Evolutionary conservation across 176 grass and related monocot genomes (phyloP), one percentile per base, ranked within the genome.

Genomic region (Chrysopogon serrulatus): DNA sequence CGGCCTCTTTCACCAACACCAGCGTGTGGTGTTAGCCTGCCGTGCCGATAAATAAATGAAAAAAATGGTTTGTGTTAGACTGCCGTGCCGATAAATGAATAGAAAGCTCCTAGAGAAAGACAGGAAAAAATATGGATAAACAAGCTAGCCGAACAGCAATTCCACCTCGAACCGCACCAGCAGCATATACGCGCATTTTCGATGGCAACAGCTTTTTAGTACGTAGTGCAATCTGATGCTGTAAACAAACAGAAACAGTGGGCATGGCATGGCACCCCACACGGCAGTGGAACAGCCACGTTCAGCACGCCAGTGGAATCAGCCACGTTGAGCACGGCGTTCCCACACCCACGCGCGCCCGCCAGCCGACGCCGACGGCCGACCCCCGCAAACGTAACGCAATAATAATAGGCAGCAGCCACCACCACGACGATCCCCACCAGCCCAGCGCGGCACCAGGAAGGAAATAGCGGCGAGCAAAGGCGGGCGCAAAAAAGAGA

Each of bases 381-480:
- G 23, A 57, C 10, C 8, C n/a, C n/a, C 56, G n/a, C 56, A 60
- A 56, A 59, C 54, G 68, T n/a, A 63, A n/a, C 76, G 68, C 68
- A 72, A 82, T 27, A 60, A 64, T 42, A 72, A 71, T 60, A 71
- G 79, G 67, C 79, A 28, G 33, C 7, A n/a, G 41, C 27, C 47
- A 54, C 54, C 54, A 57, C n/a, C n/a, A n/a, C n/a, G n/a, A n/a
- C n/a, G n/a, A n/a, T 57, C 53, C 54, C 54, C 54, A 57, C 54
- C 28, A 33, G 76, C 67, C 44, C 27, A 34, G 47, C n/a, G n/a
- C n/a, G n/a, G n/a, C 71, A 30, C 36, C 48, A 54, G 21, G 33
- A 27, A 59, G 35, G 19, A 68, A 85, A 87, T 66, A 85, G 71
- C 10, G 85, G 45, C 84, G 68, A 81, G 66, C 44, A 64, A 86